Evolutionary conservation across 208 protist species (phyloP), one percentile per base, ranked within the genome.

Genomic region (Leishmania major): DNA sequence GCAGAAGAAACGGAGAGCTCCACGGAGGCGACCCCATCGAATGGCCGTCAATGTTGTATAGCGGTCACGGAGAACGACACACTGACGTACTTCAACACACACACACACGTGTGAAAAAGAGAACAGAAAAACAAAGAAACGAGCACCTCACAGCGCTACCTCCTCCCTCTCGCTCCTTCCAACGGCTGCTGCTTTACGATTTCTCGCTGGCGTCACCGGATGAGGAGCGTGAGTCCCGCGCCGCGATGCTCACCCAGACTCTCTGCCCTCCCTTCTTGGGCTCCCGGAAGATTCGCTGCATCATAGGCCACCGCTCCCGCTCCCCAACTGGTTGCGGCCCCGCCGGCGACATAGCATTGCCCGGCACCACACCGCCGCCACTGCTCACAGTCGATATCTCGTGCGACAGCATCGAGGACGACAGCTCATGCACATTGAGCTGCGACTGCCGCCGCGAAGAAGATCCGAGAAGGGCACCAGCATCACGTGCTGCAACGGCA

Each of bases 201-300:
- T 75, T 62, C 66, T 74, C 60, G 37, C 47, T 67, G 1, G 49
- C 13, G 37, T 19, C 40, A 25, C 0, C 28, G 28, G 80, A 55
- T 25, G 64, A n/a, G 37, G 35, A 57, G 25, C 13, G 17, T 25
- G 72, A 60, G 45, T 83, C 51, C 19, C 10, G 43, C 35, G 62
- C 13, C 25, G 37, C 2, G 19, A 75, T 74, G 74, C 51, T 64
- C 37, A 78, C 73, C 74, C 80, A 83, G 15, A 79, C 31, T 47
- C 80, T 45, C 73, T 55, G 37, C 74, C 35, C 69, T 37, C 57
- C 28, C 37, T 31, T 57, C 37, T 78, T 78, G 0, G 80, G 64
- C 64, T 78, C 80, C 13, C 62, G 55, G 49, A 78, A 83, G 49
- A 83, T 75, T 4, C 73, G 80, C 17, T 70, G 60, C 43, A 83